A percentile compares a stretch with the other conserved stretches of the same genome.
Evolutionary conservation across 805 yeast genomes (phyloP).

Genomic region (Candida odintsovae): DNA sequence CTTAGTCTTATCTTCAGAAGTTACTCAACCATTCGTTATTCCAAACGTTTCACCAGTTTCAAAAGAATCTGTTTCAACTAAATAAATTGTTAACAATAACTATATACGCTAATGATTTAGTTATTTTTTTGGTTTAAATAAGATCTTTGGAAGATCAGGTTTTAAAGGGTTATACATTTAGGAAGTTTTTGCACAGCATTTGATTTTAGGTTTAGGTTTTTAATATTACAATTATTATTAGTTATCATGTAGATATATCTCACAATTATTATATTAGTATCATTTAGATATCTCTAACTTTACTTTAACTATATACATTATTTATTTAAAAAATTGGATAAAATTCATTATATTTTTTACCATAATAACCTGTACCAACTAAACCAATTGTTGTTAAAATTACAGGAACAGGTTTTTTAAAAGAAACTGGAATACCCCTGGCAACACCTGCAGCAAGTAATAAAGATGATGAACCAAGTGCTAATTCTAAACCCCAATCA

Average conservation of each 20-base stretch:
- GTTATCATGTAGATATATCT: no score
- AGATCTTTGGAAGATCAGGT: background rate
- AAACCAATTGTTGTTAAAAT: conserved; percentile 58
- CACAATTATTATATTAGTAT: no score
- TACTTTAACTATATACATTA: no score
- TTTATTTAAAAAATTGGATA: conserved; percentile 30
- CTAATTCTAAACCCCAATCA: conserved; percentile 77
- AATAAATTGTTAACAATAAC: background rate
- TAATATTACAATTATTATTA: no score
- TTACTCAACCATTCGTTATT: conserved; percentile 59
- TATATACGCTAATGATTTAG: no score
- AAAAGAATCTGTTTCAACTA: conserved; percentile 3
- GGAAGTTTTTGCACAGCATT: background rate
- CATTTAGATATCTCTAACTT: no score
- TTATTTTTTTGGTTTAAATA: background rate
- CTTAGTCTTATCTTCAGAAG: conserved; percentile 50
- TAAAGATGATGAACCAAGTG: conserved; percentile 63
- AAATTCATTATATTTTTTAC: conserved; percentile 69
- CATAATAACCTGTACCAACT: conserved; percentile 61
- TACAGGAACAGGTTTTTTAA: conserved; percentile 74
- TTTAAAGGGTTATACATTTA: background rate
- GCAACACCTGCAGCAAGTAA: conserved; percentile 68
- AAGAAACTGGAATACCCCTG: conserved; percentile 54
- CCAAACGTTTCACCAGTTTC: conserved; percentile 54
- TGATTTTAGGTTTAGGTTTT: no score